Conservation (phyloP, 1,284 basidiomycete species). For the Ustilago bromivora region DNA sequence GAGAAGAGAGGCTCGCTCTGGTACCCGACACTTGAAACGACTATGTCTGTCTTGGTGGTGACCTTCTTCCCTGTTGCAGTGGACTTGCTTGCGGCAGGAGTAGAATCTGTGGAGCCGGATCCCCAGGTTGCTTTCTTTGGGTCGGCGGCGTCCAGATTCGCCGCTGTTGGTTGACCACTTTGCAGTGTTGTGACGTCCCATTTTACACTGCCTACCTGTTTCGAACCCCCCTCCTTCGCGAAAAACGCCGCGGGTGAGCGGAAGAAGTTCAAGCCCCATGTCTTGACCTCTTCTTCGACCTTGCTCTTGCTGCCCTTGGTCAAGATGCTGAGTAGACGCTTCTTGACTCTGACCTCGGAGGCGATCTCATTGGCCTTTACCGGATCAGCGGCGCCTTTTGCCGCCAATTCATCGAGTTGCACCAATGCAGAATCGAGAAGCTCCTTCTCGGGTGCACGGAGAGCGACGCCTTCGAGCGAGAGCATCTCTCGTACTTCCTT, state of each 20-base stretch:
- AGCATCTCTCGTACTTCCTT: constrained; percentile 95
- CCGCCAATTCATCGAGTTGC: constrained; percentile 42
- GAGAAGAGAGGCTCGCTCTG: constrained; percentile 75
- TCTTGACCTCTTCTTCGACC: constrained; percentile 40
- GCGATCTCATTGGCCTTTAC: constrained; percentile 28
- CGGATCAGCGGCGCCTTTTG: constrained; percentile 21
- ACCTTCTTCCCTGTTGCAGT: constrained; percentile 75
- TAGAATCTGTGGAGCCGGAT: constrained; percentile 10
- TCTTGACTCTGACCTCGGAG: constrained; percentile 70
- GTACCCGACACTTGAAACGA: constrained; percentile 91
- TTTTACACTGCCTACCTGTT: constrained; percentile 33
- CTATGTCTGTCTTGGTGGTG: constrained; percentile 78
- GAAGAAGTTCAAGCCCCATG: constrained; percentile 63
- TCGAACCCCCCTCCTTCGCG: constrained; percentile 3
- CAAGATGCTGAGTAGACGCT: constrained; percentile 75
- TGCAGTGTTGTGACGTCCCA: constrained; percentile 56
- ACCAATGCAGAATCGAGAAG: constrained; percentile 69
- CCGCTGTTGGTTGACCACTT: constrained; percentile 24
- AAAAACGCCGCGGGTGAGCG: constrained; percentile 58
- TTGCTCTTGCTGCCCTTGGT: constrained; percentile 76
- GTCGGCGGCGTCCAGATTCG: constrained; percentile 33
- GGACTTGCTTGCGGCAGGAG: constrained; percentile 14
- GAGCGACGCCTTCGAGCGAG: constrained; percentile 78
- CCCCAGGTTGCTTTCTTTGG: constrained; percentile 41
- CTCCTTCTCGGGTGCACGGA: constrained; percentile 72